Evolutionary conservation across 257 asterid genomes (phyloP), one percentile per base, ranked within the genome.

Genomic region (Rubia yunnanensis): DNA sequence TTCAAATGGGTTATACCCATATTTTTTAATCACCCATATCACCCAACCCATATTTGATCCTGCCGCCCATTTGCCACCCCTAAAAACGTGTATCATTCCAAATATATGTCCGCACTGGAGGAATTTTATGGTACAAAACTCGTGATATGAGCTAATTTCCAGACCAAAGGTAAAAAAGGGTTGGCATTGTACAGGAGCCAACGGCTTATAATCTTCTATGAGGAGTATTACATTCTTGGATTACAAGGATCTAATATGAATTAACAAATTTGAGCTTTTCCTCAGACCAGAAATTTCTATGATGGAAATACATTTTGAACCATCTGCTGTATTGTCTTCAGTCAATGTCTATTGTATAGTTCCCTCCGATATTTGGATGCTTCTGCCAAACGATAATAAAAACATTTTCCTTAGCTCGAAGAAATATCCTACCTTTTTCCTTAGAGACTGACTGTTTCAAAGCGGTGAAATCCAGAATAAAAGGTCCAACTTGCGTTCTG

Each of bases 241-340:
- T 28, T 18, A 7, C 11, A 67, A 31, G 66, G 17, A 34, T 20
- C 34, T 4, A 18, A 24, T 4, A 14, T 31, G 36, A 57, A 38
- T 36, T 26, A 36, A 5, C 46, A 41, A 39, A 48, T 41, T 68
- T 18, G 23, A 9, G 5, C 14, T n/a, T 64, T 28, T 56, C 54
- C 62, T 46, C 24, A 1, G 6, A 34, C 36, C 18, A n/a, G 53
- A 53, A 32, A 60, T 63, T 41, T 53, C 20, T 26, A 22, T 15
- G 58, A 56, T 32, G 30, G 58, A 50, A 52, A 52, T 23, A 52
- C 7, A 30, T 10, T 13, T 48, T 69, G 67, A 60, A 60, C 61
- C 28, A 60, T 22, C 67, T 49, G 31, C 53, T 34, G 54, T 18
- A 49, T 60, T 28, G 30, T 36, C 64, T 49, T 34, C 39, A 34